Evolutionary conservation across 2,329 filamentous ascomycete genomes (phyloP), one percentile per base, ranked within the genome.

Genomic region (Phoma sp.): DNA sequence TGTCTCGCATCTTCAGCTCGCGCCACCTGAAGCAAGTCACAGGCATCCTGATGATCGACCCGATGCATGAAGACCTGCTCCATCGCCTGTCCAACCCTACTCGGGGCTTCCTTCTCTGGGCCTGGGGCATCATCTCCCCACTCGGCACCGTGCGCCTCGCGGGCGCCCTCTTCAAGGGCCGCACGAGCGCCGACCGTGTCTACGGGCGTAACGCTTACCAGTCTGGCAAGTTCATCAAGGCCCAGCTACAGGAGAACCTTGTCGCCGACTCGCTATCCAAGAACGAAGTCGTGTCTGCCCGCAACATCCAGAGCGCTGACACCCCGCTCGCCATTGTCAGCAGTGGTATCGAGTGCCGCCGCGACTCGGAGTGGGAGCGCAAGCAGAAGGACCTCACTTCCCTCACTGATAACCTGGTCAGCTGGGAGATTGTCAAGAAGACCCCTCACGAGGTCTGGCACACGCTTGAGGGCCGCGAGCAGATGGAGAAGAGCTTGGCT

Each of bases 171-270:
- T 90, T 98, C 79, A 85, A 85, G 47, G 91, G 92, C 33, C 89
- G 92, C 36, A 89, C 83, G 1, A 86, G 90, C 33, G 86, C 89
- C 70, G 93, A 98, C 72, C 88, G 95, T 8, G 86, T 96, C 9
- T 96, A 89, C 75, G 95, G 95, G 10, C 83, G 86, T 39, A 86
- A 87, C 4, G 86, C 91, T 0, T 89, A 91, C 69, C 91, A 96
- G 74, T 83, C 82, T 23, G 90, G 90, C 57, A 96, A 93, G 72
- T 88, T 85, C 72, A 88, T 97, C 74, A 96, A 96, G 73, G 89
- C 92, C 4, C 90, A 93, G 75, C 81, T 99, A 51, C 95, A 99
- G 76, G 95, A 99, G 78, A 93, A 89, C 61, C 81, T 98, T 1
- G 91, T 97, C 29, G 93, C 93, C 0, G 84, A 87, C 61, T 91